Evolutionary conservation across 148 eudicot genomes (phyloP).

Genomic region (Rhododendron simsii): DNA sequence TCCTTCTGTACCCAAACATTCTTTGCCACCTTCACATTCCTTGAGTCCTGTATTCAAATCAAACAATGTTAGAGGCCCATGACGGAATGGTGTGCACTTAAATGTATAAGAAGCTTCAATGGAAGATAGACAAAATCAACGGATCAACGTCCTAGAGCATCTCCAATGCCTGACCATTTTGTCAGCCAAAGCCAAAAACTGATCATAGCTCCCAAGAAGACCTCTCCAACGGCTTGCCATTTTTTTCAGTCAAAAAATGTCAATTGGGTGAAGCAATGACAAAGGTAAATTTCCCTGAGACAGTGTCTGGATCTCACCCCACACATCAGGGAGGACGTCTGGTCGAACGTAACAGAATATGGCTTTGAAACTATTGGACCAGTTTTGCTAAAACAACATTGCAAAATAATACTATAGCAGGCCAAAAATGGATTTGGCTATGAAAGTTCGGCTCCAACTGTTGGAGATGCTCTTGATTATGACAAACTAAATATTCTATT

Average conservation of each 20-base stretch:
- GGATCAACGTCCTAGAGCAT: background rate
- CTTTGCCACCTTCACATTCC: conserved; percentile 58
- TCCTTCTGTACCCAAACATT: conserved; percentile 80
- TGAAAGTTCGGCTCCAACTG: background rate
- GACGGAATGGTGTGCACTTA: background rate
- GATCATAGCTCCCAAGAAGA: background rate
- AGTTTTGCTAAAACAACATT: background rate
- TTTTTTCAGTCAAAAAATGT: background rate
- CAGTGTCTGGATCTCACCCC: too few relatives aligned
- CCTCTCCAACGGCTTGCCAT: background rate
- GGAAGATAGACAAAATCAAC: background rate
- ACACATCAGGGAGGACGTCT: too few relatives aligned
- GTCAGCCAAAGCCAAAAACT: background rate
- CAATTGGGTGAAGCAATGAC: background rate
- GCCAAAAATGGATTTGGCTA: background rate
- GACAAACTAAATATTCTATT: background rate
- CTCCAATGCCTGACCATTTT: background rate
- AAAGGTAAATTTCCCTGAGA: background rate
- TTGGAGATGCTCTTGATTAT: background rate
- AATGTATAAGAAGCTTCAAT: background rate
- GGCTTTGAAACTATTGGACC: too few relatives aligned
- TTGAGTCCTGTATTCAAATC: conserved; percentile 41
- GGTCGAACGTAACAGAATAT: too few relatives aligned
- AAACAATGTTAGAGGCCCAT: background rate
- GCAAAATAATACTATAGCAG: background rate